Conservation (phyloP, 352 stramenopile species). For the Globisporangium nodosum region DNA sequence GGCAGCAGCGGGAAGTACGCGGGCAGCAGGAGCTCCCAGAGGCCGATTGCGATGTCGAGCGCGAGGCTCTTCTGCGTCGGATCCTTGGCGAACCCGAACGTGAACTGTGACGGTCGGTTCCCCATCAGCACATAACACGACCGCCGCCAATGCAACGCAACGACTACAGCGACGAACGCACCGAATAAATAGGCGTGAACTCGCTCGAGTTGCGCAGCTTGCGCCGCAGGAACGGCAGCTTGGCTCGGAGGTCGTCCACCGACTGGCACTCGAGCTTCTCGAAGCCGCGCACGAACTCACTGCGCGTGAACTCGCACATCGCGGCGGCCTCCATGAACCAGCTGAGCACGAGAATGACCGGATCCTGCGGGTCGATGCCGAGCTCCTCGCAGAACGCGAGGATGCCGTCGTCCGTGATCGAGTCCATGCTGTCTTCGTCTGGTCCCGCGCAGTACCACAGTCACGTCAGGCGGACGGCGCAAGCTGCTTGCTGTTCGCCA, state of each 20-base stretch:
- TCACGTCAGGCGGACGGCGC: no score
- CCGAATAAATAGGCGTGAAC: conserved; percentile 82
- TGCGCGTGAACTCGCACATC: conserved; percentile 75
- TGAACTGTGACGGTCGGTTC: conserved; percentile 36
- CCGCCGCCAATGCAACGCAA: no score
- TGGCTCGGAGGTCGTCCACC: conserved; percentile 43
- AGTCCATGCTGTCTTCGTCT: conserved; percentile 58
- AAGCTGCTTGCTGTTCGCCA: no score
- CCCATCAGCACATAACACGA: no score
- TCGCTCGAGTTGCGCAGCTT: conserved; percentile 40
- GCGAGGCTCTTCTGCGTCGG: conserved; percentile 74
- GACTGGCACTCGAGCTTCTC: conserved; percentile 59
- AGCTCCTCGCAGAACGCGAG: conserved; percentile 63
- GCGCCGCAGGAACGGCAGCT: conserved; percentile 43
- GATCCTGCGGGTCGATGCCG: conserved; percentile 69
- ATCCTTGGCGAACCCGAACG: conserved; percentile 82
- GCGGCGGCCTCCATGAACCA: conserved; percentile 70
- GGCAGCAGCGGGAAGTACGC: conserved; percentile 51
- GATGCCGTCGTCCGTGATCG: conserved; percentile 83
- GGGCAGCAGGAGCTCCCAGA: conserved; percentile 75
- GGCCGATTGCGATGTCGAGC: conserved; percentile 56
- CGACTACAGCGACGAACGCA: conserved; percentile 15
- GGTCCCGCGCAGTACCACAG: not conserved
- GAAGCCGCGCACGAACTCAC: conserved; percentile 68
- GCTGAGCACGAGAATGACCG: conserved; percentile 74